Conservation (phyloP, 345 rosid genomes). For the Eucalyptus lansdowneana region DNA sequence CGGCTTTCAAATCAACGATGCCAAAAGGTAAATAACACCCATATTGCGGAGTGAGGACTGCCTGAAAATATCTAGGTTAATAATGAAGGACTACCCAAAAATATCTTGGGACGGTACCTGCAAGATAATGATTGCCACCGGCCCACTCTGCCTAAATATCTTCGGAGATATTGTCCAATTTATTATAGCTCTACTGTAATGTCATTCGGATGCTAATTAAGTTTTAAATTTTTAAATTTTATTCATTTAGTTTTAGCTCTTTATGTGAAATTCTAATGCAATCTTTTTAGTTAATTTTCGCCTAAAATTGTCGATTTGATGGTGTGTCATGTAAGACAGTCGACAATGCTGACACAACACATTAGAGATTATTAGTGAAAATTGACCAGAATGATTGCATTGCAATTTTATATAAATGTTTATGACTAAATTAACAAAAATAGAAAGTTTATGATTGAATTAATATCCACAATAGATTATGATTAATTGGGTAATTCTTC, state of each 20-base stretch:
- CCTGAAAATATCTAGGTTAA: background rate
- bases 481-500: background rate
- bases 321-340: accelerated
- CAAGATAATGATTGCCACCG: background rate
- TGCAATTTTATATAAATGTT: background rate
- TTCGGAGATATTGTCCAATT: background rate
- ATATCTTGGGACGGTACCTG: background rate
- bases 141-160: background rate
- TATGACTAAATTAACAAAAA: background rate
- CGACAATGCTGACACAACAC: accelerated
- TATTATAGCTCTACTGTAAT: background rate
- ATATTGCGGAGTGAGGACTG: background rate
- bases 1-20: background rate
- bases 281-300: background rate
- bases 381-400: accelerated
- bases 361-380: accelerated
- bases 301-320: accelerated
- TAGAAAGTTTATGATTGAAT: background rate
- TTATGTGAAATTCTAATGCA: accelerated
- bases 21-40: background rate
- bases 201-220: accelerated
- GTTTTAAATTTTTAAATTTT: accelerated
- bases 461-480: accelerated
- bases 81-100: background rate
- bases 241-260: background rate